Base-by-base conservation (phyloP, 2,329 filamentous ascomycete genomes). In the Colletotrichum tamarilloi region DNA sequence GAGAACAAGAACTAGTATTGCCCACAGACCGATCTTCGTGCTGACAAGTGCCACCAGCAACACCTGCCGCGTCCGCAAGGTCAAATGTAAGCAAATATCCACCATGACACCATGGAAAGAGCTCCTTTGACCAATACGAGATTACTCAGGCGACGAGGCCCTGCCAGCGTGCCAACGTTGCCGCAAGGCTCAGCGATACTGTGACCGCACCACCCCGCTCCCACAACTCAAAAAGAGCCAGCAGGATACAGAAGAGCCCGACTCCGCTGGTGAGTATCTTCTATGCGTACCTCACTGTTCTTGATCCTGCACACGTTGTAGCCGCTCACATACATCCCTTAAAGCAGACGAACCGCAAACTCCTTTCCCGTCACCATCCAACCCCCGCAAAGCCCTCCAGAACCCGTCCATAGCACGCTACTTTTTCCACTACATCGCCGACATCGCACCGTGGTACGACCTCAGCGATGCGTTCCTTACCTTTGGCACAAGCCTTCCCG, bases 381-480 rank as follows among this genome's bases (percentile, higher is more conserved):
- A 62, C 14, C 82, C 84, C 30, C 75, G 77, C 12, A 71, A 65
- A 26, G 80, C 80, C 8, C 77, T 85, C 0, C 62, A 79, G 42
- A 75, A 80, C 3, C 78, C 76, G n/a, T 77, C 78, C 3, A 77
- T 84, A 12, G 79, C 83, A 2, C 76, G 72, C 7, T 77, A 84
- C 16, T 86, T 86, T 57, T 78, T 81, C 55, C 80, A 82, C 67
- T 87, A 87, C 74, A 81, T 82, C 9, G 71, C 75, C 1, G 68
- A 77, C 49, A 77, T 87, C 22, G 84, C 86, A 1, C 76, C 78
- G 2, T 87, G 86, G 86, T 87, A 87, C 75, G 85, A 88, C 63
- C 80, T 88, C 8, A 85, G 84, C 58, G 85, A 87, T 68, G 68
- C 77, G 1, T 64, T 75, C 2, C 78, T 76, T 0, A 75, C 78